Percentiles rank a stretch among this genome's conserved stretches.
phyloP scores from a whole-genome alignment of 2,329 filamentous ascomycete species.

The Penicillium sp. region DNA sequence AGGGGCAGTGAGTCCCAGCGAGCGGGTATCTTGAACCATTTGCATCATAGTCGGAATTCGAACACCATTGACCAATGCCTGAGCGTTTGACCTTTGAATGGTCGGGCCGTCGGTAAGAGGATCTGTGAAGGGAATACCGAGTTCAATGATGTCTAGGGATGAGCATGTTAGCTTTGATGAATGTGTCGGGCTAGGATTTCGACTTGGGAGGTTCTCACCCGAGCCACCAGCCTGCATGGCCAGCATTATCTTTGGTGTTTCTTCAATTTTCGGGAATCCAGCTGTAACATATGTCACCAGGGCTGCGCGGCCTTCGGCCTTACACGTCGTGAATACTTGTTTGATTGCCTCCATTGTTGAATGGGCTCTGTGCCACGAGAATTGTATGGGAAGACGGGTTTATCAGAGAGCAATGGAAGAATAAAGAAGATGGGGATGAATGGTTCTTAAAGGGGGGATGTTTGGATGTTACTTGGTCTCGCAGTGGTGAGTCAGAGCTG shows the following conservation, averaged over 20 bases:
- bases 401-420: not conserved
- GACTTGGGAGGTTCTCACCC: conserved; percentile 56
- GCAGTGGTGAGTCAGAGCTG: too few species aligned
- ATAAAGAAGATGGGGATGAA: not conserved
- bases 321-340: conserved; percentile 57
- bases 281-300: conserved; percentile 95
- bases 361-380: not conserved
- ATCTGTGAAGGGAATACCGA: conserved; percentile 93
- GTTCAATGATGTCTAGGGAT: conserved; percentile 79
- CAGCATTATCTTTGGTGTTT: conserved; percentile 79
- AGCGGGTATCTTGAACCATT: conserved; percentile 79
- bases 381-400: not conserved
- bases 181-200: not conserved
- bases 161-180: not conserved
- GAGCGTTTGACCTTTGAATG: conserved; percentile 89
- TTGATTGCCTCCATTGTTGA: conserved; percentile 40
- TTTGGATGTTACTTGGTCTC: too few species aligned
- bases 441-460: too few species aligned
- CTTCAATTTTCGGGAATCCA: conserved; percentile 77
- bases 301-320: conserved; percentile 65
- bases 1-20: conserved; percentile 74
- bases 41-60: conserved; percentile 75
- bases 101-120: conserved; percentile 95
- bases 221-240: conserved; percentile 89
- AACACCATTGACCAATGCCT: conserved; percentile 83